Percentiles rank a stretch among this genome's conserved stretches.
Conservation (phyloP, 108 stramenopile species). For the Fistulifera pelliculosa region DNA sequence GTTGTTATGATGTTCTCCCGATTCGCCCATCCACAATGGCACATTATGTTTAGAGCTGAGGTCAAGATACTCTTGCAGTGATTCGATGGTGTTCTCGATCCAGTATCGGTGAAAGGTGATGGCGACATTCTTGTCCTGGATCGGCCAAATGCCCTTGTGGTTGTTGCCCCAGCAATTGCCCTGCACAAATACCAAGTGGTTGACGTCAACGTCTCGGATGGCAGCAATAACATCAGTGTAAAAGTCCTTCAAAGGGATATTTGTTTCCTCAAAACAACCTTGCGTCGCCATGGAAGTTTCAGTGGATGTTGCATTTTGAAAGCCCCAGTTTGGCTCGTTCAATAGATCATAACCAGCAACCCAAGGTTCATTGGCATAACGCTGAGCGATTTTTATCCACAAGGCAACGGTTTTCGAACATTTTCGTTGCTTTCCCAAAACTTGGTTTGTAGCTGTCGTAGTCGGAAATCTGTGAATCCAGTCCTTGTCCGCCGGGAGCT, state of each 20-base stretch:
- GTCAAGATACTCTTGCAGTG: background rate
- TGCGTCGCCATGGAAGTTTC: background rate
- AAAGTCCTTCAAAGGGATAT: background rate
- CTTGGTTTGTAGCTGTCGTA: slow-evolving; percentile 1
- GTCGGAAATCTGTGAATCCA: background rate
- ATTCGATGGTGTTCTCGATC: background rate
- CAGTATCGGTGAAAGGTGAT: background rate
- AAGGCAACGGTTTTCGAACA: background rate
- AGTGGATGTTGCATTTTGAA: background rate
- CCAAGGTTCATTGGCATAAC: background rate
- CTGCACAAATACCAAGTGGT: background rate
- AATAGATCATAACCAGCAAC: background rate
- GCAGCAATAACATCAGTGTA: background rate
- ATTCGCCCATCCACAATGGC: slow-evolving; percentile 2
- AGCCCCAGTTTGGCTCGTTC: slow-evolving; percentile 1
- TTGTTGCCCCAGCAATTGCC: slow-evolving; percentile 2
- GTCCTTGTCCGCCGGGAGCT: slow-evolving; percentile 1
- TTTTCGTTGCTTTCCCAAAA: slow-evolving; percentile 2
- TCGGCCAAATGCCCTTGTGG: slow-evolving; percentile 3
- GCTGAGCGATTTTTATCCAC: background rate
- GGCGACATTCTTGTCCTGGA: background rate
- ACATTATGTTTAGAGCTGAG: background rate
- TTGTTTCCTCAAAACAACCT: background rate
- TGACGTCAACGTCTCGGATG: background rate
- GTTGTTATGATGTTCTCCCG: background rate